Conservation (phyloP, 75 land plant species). For the Cryptomeria japonica region DNA sequence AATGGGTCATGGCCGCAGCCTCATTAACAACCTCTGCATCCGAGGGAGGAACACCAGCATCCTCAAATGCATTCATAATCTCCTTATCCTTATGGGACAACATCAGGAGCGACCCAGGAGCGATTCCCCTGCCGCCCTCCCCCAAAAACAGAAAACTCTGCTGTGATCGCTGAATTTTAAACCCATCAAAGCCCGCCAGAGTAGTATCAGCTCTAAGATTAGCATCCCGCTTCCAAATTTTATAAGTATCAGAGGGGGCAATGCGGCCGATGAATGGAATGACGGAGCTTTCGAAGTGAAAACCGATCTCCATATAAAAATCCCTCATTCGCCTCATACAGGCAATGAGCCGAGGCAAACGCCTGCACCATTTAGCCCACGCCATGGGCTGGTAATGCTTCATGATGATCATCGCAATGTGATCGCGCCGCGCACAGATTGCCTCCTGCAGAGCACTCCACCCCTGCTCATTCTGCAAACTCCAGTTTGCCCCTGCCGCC, state of each 20-base stretch:
- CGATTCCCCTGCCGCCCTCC: slow-evolving; percentile 33
- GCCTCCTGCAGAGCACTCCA: slow-evolving; percentile 71
- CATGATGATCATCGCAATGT: slow-evolving; percentile 42
- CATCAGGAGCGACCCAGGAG: slow-evolving; percentile 59
- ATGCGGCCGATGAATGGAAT: slow-evolving; percentile 61
- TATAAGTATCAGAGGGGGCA: slow-evolving; percentile 67
- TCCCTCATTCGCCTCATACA: slow-evolving; percentile 52
- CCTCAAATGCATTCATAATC: slow-evolving; percentile 50
- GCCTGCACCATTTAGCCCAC: slow-evolving; percentile 58
- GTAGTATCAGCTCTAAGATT: slow-evolving; percentile 65
- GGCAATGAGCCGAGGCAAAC: slow-evolving; percentile 37
- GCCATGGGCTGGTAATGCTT: slow-evolving; percentile 63
- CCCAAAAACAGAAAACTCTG: slow-evolving; percentile 51
- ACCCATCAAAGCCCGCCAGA: slow-evolving; percentile 51
- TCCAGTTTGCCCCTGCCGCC: slow-evolving; percentile 67
- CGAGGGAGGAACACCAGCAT: slow-evolving; percentile 37
- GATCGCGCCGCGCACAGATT: slow-evolving; percentile 46
- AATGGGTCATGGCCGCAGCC: slow-evolving; percentile 51
- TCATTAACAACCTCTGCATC: slow-evolving; percentile 47
- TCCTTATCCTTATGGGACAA: slow-evolving; percentile 49
- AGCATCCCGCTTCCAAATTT: slow-evolving; percentile 63
- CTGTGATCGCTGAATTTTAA: slow-evolving; percentile 47
- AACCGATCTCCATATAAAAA: slow-evolving; percentile 65
- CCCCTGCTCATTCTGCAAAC: slow-evolving; percentile 57
- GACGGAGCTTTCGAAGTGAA: slow-evolving; percentile 70